phyloP scores from a whole-genome alignment of 305 asterid species.

The Coffea humblotiana region DNA sequence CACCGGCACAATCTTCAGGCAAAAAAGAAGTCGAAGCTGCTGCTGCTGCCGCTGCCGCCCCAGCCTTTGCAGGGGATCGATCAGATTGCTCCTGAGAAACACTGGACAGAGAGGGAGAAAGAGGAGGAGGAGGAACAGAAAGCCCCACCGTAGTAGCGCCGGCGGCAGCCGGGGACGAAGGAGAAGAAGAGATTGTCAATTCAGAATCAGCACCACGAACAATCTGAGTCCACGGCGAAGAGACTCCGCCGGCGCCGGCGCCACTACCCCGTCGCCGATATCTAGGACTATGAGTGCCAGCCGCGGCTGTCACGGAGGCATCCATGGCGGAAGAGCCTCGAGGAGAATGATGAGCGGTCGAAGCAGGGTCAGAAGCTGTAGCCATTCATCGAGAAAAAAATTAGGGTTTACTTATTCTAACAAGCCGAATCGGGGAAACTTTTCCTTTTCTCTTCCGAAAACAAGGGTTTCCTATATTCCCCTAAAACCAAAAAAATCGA shows the following conservation, averaged over 20 bases:
- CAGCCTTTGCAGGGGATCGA: slow-evolving; percentile 35
- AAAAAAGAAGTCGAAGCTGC: slow-evolving; percentile 15
- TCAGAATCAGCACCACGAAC: slow-evolving; percentile 34
- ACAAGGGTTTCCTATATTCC: slow-evolving; percentile 4
- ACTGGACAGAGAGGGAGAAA: slow-evolving; percentile 31
- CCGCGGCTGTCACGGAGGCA: slow-evolving; percentile 7
- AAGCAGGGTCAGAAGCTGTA: slow-evolving; percentile 36
- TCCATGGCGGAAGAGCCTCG: slow-evolving; percentile 27
- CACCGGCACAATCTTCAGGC: slow-evolving; percentile 36
- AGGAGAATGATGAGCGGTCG: slow-evolving; percentile 44
- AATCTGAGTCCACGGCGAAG: slow-evolving; percentile 43
- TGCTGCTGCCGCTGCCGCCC: neutral
- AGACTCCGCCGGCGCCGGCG: slow-evolving; percentile 33
- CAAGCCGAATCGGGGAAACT: neutral
- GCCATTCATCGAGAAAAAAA: slow-evolving; percentile 49
- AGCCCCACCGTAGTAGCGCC: neutral
- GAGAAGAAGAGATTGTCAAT: slow-evolving; percentile 14
- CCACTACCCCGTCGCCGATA: slow-evolving; percentile 26
- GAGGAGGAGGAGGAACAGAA: slow-evolving; percentile 13
- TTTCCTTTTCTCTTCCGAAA: neutral
- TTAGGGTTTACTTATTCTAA: slow-evolving; percentile 11
- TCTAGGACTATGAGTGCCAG: slow-evolving; percentile 25
- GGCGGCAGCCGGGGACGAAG: slow-evolving; percentile 9
- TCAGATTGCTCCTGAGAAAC: slow-evolving; percentile 40
- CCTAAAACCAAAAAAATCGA: slow-evolving; percentile 6